phyloP scores from a whole-genome alignment of 2,329 filamentous ascomycete species.

The Parastagonospora nodorum region DNA sequence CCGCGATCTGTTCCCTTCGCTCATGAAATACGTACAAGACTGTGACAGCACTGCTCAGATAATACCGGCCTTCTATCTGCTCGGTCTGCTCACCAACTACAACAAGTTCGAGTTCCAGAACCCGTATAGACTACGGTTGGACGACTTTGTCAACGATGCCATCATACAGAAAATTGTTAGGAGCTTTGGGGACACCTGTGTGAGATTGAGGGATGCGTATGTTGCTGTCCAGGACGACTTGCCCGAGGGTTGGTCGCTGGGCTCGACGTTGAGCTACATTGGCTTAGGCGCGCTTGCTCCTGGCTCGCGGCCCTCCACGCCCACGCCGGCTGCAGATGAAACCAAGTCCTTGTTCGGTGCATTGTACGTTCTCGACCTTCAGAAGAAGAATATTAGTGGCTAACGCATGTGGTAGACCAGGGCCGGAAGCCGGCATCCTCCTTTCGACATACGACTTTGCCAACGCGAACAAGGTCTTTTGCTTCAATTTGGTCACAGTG shows the following conservation, averaged over 20 bases:
- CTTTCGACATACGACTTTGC: slow-evolving; percentile 91
- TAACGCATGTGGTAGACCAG: slow-evolving; percentile 63
- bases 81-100: slow-evolving; percentile 92
- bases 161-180: slow-evolving; percentile 82
- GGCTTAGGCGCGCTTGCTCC: slow-evolving; percentile 78
- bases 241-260: slow-evolving; percentile 86
- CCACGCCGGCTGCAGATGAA: slow-evolving; percentile 74
- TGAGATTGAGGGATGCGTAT: slow-evolving; percentile 72
- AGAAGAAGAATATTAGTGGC: not conserved
- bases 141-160: slow-evolving; percentile 92
- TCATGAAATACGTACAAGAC: slow-evolving; percentile 94
- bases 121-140: slow-evolving; percentile 87
- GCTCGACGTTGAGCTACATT: slow-evolving; percentile 77
- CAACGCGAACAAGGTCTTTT: slow-evolving; percentile 94
- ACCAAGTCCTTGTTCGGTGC: slow-evolving; percentile 80
- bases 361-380: slow-evolving; percentile 61
- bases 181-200: slow-evolving; percentile 75
- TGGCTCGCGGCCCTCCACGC: slow-evolving; percentile 64
- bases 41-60: slow-evolving; percentile 66
- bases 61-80: slow-evolving; percentile 76
- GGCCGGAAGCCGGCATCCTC: slow-evolving; percentile 76
- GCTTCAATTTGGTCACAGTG: slow-evolving; percentile 76
- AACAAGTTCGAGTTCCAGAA: slow-evolving; percentile 99
- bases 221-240: slow-evolving; percentile 86
- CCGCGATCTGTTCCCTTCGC: slow-evolving; percentile 86